Base-by-base conservation (phyloP, 2,329 filamentous ascomycete species). In the Juglanconis oblonga region DNA sequence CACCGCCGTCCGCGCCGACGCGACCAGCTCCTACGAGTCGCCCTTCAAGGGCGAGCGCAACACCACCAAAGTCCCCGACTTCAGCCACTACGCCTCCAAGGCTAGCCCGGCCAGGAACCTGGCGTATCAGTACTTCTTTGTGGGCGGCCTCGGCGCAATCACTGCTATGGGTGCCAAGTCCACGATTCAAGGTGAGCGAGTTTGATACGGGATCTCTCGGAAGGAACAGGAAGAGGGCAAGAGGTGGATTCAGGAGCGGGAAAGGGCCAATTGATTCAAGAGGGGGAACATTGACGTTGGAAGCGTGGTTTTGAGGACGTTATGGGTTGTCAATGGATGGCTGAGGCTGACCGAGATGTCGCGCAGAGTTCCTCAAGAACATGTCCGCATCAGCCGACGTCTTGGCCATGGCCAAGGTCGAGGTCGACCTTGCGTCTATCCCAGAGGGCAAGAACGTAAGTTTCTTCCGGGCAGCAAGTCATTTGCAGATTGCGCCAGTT, bases 301-400 rank as follows among this genome's bases (percentile, higher is more conserved):
- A 24, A 24, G 24, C 24, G 24, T 24, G 24, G 24, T 24, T 24
- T 24, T 24, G 24, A 24, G 24, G 24, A 24, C 24, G 24, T 24
- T n/a, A 5, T 5, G 24, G 8, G 11, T 17, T 7, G 42, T 32
- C 47, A 33, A 36, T 32, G 44, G 40, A 38, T 31, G 4, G 5
- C 9, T n/a, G 50, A 33, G 38, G 51, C 62, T 64, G 56, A 64
- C 59, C 24, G 13, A 45, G 5, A 35, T 47, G 45, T 44, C 49
- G 45, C 31, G 67, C 79, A 99, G 95, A 99, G 81, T 99, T 99
- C 87, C 86, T 99, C 67, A 92, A 97, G 82, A 99, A 97, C 87
- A 98, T 99, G 96, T 96, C 94, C 72, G 95, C 95, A 65, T 99
- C 95, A 64, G 95, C 95, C 79, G 95, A 99, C 74, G 92, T 99